Base-by-base conservation (phyloP, 306 rosid species). In the Vicia sativa region DNA sequence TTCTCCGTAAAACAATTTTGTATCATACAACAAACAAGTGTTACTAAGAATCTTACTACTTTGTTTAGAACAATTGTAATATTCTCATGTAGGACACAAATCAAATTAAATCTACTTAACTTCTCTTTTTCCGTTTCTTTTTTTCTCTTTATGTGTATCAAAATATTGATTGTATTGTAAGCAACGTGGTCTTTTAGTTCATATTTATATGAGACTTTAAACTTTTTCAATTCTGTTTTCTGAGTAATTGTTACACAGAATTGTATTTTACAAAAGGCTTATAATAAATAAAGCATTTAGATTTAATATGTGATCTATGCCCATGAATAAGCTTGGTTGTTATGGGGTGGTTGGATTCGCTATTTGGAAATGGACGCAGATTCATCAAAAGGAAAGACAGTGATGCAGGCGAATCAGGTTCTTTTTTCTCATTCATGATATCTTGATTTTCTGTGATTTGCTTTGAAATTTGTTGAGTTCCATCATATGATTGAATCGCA, bases 341-440 rank as follows among this genome's bases (percentile, higher is more conserved):
- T 68, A 84, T 84, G 96, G 91, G 90, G 75, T 68, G 79, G 84
- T 72, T 87, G 76, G 93, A 79, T 77, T 84, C 86, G 3, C 73
- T 92, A 37, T 71, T 77, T 73, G 79, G 80, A 18, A 78, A 41
- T 49, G 84, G 74, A 18, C 72, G 81, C 35, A 87, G 62, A 61
- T 72, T 82, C 19, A 77, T 88, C 70, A 93, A 93, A 78, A 70
- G 99, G 44, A 93, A 90, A 72, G 95, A 93, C 57, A 93, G 96
- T 73, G 99, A 93, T 81, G 97, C 97, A 23, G 96, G 96, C 50
- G 99, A 93, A 83, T 74, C 97, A 85, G 97, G 97, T 93, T 62
- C 11, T 18, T 50, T 61, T 58, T 13, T 38, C 45, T 11, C 26
- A 46, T 34, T 52, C 23, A 29, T 49, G 11, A 46, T 2, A 58